phyloP scores from a whole-genome alignment of 768 basidiomycete species.

The Chalciporus chontae region DNA sequence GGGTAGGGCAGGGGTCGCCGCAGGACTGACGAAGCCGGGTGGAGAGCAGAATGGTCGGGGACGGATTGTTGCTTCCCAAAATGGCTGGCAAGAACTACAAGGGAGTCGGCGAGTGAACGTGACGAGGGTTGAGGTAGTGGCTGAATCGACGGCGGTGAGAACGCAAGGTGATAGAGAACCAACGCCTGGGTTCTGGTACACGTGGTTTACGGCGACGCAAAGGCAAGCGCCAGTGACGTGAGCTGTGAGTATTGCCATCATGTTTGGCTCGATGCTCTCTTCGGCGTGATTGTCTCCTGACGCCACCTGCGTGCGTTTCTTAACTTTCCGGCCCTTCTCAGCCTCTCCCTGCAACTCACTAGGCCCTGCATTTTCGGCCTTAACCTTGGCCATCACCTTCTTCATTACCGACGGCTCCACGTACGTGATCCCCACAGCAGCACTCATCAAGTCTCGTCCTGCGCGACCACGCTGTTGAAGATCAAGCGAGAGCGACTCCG shows the following conservation, averaged over 20 bases:
- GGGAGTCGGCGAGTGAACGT: not conserved
- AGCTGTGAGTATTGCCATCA: not conserved
- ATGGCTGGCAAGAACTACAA: not conserved
- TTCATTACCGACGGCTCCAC: not conserved
- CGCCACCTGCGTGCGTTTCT: no score
- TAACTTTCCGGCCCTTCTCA: no score
- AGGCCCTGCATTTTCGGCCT: no score
- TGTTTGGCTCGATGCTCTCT: not conserved
- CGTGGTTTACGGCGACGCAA: not conserved
- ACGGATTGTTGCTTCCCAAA: not conserved
- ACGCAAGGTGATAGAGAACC: not conserved
- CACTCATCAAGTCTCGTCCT: not conserved
- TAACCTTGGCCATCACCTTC: not conserved
- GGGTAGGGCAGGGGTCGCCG: no score
- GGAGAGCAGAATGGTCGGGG: not conserved
- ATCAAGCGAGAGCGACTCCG: not conserved
- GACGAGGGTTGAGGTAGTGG: no score
- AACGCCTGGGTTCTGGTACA: not conserved
- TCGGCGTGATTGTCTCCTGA: no score
- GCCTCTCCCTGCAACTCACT: no score
- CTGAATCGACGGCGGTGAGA: not conserved
- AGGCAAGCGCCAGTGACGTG: not conserved
- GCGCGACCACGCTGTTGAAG: not conserved
- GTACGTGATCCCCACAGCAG: not conserved
- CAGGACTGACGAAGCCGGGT: not conserved